phyloP scores from a whole-genome alignment of 2,329 filamentous ascomycete species.

The Pyrenophora teres region DNA sequence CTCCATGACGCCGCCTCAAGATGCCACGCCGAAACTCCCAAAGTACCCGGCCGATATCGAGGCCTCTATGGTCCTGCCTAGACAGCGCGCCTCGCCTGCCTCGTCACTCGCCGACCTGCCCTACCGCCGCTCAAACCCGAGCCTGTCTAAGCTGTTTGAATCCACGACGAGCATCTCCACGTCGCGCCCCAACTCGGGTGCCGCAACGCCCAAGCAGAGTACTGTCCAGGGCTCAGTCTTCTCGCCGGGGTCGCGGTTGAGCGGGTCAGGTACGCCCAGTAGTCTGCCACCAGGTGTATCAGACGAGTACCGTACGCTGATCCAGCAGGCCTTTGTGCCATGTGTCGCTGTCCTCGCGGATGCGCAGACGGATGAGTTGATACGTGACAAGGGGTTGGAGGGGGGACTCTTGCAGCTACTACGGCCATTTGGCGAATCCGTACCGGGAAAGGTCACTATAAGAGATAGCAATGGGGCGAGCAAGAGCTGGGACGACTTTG shows the following conservation, averaged over 20 bases:
- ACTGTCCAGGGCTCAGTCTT: conserved; percentile 49
- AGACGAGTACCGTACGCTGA: conserved; percentile 65
- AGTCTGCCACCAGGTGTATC: conserved; percentile 49
- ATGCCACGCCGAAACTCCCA: conserved; percentile 45
- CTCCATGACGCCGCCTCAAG: conserved; percentile 49
- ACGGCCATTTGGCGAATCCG: conserved; percentile 85
- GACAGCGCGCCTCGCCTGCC: conserved; percentile 62
- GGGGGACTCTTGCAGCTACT: conserved; percentile 83
- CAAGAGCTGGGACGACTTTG: conserved; percentile 84
- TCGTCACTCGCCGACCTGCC: conserved; percentile 64
- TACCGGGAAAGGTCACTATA: conserved; percentile 86
- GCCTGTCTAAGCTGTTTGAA: conserved; percentile 58
- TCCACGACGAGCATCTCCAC: conserved; percentile 54
- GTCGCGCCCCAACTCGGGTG: conserved; percentile 49
- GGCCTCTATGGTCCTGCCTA: conserved; percentile 64
- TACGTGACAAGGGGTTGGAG: conserved; percentile 81
- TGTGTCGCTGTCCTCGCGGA: conserved; percentile 89
- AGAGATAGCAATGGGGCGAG: conserved; percentile 88
- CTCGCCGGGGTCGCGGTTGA: conserved; percentile 48
- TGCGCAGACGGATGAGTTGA: conserved; percentile 78
- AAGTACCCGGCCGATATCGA: conserved; percentile 64
- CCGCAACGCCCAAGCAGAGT: conserved; percentile 49
- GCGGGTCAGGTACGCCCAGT: conserved; percentile 48
- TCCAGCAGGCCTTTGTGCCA: conserved; percentile 85
- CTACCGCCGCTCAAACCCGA: conserved; percentile 58